Base-by-base conservation (phyloP, 768 basidiomycete species). In the Dioszegia hungarica region DNA sequence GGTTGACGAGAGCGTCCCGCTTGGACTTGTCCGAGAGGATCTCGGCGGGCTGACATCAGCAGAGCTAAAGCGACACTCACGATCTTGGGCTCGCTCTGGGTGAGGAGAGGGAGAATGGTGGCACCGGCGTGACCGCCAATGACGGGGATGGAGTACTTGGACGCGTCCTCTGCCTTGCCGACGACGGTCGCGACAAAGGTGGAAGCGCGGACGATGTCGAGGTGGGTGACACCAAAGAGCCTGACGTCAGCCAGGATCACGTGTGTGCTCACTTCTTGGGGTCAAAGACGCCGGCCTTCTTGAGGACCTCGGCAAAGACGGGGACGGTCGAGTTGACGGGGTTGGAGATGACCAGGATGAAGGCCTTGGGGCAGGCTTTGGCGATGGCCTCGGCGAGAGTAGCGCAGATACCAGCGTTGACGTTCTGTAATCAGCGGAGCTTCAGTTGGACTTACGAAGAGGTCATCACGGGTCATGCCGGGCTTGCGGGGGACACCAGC, bases 401-500 rank as follows among this genome's bases (percentile, higher is more conserved):
- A 54, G 91, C 88, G 72, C 97, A 91, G 73, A 99, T 97, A 59
- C 90, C 91, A 54, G 94, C 94, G 77, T 98, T 98, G 68, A 92
- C 43, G 19, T 71, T 69, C 61, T 63, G 36, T 29, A n/a, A 15
- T 51, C 31, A 56, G 46, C 45, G 1, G 20, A 25, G 27, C 31
- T 17, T 9, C 33, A 22, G 14, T 36, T 25, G 46, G 20, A 71
- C 74, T 54, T 43, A 75, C 73, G 67, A 77, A 77, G 40, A 77
- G 74, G 57, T 77, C 77, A 56, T 77, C 77, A 48, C 77, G 74
- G 62, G 72, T 72, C 66, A 70, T 58, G 38, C 68, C 70, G 73
- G 92, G 91, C 85, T 99, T 99, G 77, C 95, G 83, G 64, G 95
- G 95, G 61, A 99, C 94, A 84, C 95, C 95, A 79, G 95, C 95